These are phyloP conservation scores for Scheffersomyces cryptocercus DNA, from an alignment of 1,139 yeast species.

Conservation along the genomic window DNA sequence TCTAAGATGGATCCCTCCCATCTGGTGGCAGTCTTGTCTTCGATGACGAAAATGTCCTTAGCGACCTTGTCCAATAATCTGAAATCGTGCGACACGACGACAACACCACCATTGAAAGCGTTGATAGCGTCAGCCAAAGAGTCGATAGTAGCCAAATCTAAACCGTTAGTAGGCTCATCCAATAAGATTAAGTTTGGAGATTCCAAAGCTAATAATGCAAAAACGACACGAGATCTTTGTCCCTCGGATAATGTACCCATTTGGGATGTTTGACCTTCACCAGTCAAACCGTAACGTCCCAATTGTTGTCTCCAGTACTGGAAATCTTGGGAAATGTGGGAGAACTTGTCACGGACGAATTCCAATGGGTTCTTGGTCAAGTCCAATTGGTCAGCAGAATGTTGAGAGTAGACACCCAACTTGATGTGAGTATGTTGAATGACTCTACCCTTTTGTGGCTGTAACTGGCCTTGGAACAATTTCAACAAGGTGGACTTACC, in stretches of 20 bases:
- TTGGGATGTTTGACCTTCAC: constrained; percentile 97
- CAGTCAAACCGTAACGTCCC: constrained; percentile 97
- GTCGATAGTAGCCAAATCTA: constrained; percentile 97
- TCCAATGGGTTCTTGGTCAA: constrained; percentile 93
- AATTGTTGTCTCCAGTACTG: constrained; percentile 99
- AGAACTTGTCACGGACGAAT: constrained; percentile 92
- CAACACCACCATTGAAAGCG: constrained; percentile 95
- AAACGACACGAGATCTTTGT: constrained; percentile 98
- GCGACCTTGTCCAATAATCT: constrained; percentile 96
- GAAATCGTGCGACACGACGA: constrained; percentile 98
- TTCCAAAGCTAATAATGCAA: constrained; percentile 93
- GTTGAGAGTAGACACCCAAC: constrained; percentile 98
- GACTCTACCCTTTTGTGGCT: constrained; percentile 90
- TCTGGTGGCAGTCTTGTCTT: constrained; percentile 89
- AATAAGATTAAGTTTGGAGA: constrained; percentile 90
- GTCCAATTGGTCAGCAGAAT: constrained; percentile 97
- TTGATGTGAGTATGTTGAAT: constrained; percentile 97
- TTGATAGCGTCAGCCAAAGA: constrained; percentile 96
- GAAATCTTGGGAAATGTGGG: constrained; percentile 90
- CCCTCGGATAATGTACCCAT: constrained; percentile 99
- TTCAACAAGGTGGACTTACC: constrained; percentile 96
- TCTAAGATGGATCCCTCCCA: constrained; percentile 93
- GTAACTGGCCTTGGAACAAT: constrained; percentile 92
- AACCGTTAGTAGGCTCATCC: constrained; percentile 99
- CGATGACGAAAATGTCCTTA: constrained; percentile 94